phyloP scores from a whole-genome alignment of 2,329 filamentous ascomycete genomes.

The Aspergillus sp. region DNA sequence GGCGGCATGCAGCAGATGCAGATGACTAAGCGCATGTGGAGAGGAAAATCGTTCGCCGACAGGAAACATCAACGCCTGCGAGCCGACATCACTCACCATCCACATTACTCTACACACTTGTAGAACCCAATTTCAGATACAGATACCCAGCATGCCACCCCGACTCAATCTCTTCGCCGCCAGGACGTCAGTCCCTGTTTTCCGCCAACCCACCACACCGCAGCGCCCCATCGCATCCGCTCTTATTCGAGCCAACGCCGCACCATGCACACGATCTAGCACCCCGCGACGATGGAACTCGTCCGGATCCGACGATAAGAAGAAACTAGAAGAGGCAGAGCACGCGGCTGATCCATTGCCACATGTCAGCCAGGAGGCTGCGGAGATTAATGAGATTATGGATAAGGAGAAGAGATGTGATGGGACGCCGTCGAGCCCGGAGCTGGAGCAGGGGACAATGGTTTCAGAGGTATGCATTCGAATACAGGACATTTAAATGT shows the following conservation, averaged over 20 bases:
- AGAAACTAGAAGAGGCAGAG: constrained; percentile 28
- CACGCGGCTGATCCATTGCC: constrained; percentile 54
- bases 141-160: constrained; percentile 51
- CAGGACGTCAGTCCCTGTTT: constrained; percentile 29
- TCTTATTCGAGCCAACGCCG: constrained; percentile 20
- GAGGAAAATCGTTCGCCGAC: constrained; percentile 28
- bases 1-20: constrained; percentile 1
- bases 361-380: constrained; percentile 66
- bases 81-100: constrained; percentile 8
- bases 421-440: constrained; percentile 51
- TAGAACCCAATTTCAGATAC: constrained; percentile 9
- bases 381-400: constrained; percentile 58
- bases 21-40: constrained; percentile 20
- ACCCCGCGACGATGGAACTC: constrained; percentile 37
- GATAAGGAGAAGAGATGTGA: constrained; percentile 43
- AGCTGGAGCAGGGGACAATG: constrained; percentile 65
- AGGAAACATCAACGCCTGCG: neutral
- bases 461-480: constrained; percentile 58
- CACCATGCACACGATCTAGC: constrained; percentile 18
- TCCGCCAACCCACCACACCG: constrained; percentile 31
- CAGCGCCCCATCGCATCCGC: constrained; percentile 24
- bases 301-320: constrained; percentile 27
- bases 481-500: too few species aligned
- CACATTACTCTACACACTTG: neutral
- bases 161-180: constrained; percentile 51